These are phyloP conservation scores for Yarrowia bubula DNA, from an alignment of 805 yeast species.

Conservation along the genomic window DNA sequence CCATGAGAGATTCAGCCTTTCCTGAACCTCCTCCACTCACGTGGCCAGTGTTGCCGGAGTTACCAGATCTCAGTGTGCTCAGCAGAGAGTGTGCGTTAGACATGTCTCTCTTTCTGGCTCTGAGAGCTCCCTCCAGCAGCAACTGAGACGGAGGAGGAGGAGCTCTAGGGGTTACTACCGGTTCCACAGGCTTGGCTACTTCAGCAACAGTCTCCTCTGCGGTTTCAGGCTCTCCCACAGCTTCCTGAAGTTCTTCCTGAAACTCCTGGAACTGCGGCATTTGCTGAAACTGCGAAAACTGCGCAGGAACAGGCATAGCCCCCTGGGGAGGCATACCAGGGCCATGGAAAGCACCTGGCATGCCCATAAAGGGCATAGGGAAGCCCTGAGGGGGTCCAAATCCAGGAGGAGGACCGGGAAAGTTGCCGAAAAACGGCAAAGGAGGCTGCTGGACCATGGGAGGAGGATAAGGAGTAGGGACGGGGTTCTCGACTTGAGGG, in stretches of 20 bases:
- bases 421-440: conserved; percentile 12
- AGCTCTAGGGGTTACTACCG: background rate
- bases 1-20: conserved; percentile 9
- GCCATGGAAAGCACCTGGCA: conserved; percentile 11
- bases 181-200: background rate
- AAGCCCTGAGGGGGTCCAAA: conserved; percentile 18
- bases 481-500: background rate
- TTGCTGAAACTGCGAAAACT: conserved; percentile 15
- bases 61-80: background rate
- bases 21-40: background rate
- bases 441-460: conserved; percentile 25
- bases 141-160: conserved; percentile 30
- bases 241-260: conserved; percentile 19
- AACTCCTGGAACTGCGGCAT: conserved; percentile 24
- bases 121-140: background rate
- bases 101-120: conserved; percentile 18
- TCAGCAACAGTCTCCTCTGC: background rate
- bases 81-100: conserved; percentile 3
- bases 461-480: background rate
- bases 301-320: background rate
- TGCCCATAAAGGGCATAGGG: conserved; percentile 18
- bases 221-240: background rate
- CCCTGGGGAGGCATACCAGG: conserved; percentile 26
- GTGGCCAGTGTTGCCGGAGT: background rate
- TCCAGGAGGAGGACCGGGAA: conserved; percentile 1